Base-by-base conservation (phyloP, 768 basidiomycete species). In the Mycena indigotica region DNA sequence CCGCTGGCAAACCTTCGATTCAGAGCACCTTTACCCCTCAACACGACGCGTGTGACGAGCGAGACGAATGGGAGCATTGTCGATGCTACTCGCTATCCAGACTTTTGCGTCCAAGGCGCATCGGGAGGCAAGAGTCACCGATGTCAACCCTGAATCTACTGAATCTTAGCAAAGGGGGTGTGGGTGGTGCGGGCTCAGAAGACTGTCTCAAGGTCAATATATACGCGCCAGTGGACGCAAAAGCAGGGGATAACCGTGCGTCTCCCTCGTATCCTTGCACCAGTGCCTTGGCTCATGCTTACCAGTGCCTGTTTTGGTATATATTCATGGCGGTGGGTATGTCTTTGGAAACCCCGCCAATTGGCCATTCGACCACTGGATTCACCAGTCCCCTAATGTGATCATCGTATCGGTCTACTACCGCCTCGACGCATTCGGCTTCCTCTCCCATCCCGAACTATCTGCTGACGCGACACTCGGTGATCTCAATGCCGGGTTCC, bases 171-270 rank as follows among this genome's bases (percentile, higher is more conserved):
- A n/a, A n/a, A n/a, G 81, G 80, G 8, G 84, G 84, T 63, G 76
- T 80, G 23, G 85, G 86, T 46, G 85, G 86, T 26, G 83, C 84
- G 13, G 86, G 87, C 15, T 81, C 80, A 40, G 86, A 88, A 69
- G 85, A 87, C 60, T 88, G 85, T 60, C 68, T 88, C 29, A 86
- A 87, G 48, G 72, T 87, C n/a, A 85, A 88, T 65, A 75, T 88
- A 13, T 87, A 87, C 55, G 70, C 82, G 10, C 86, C 86, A 2
- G 70, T 73, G 4, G 75, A 77, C 5, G 77, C 79, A 2, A 80
- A 75, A 29, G 63, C 68, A 24, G 73, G 77, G 1, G 80, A 79
- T 58, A 77, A 82, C 28, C 62, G 84, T 85, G 57, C 12, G 19
- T 56, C 45, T 55, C 23, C 48, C 24, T 52, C 23, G 5, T 24